Base-by-base conservation (phyloP, 2,329 filamentous ascomycete genomes). In the Cucurbitaria berberidis region DNA sequence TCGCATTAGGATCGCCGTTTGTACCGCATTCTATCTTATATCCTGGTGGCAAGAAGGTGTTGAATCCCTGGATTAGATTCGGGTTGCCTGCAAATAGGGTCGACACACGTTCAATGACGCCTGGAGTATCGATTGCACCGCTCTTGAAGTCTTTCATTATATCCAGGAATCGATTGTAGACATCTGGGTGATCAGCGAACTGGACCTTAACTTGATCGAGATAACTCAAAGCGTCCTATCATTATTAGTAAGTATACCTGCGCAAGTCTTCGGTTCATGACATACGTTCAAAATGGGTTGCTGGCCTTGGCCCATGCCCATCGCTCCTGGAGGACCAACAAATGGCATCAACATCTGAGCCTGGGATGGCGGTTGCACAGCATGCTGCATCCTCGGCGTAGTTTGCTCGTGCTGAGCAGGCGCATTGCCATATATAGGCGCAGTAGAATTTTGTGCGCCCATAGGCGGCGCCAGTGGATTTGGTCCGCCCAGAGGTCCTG, bases 101-200 rank as follows among this genome's bases (percentile, higher is more conserved):
- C 1, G 95, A 98, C 24, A 99, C 95, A 43, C 95, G 88, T 68
- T 96, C 96, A 64, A 99, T 99, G 2, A 99, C 95, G 1, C 95
- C 95, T 0, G 95, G 95, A 0, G 95, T 99, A 73, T 99, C 95
- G 67, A 99, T 99, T 85, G 93, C 92, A 78, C 96, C 93, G 67
- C 92, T 96, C 78, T 99, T 99, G 75, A 99, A 99, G 67, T 99
- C 95, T 72, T 99, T 99, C 95, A 99, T 99, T 43, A 99, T 99
- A 66, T 99, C 95, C 40, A 99, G 79, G 67, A 99, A 98, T 32
- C 90, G 84, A 69, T 98, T 98, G 70, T 99, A 99, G 0, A 99
- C 95, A 74, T 98, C 93, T 3, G 95, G 93, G 63, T 97, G 92
- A 59, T 98, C 93, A 55, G 92, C 90, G 66, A 99, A 99, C 70